Base-by-base conservation (phyloP, 345 rosid genomes). In the Theobroma cacao region DNA sequence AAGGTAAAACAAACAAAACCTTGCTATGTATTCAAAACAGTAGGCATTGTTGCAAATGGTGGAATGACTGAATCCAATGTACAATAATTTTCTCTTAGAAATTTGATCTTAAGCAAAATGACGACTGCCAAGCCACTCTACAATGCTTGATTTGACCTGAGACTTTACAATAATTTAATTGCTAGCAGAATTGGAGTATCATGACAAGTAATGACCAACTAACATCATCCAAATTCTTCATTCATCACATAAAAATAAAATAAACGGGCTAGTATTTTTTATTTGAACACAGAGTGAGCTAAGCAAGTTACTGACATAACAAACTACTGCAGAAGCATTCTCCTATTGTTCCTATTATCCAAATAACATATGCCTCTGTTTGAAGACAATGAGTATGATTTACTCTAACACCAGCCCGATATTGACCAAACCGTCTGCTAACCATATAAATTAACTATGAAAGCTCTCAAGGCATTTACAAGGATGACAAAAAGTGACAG, bases 141-240 rank as follows among this genome's bases (percentile, higher is more conserved):
- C 18, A 28, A 60, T 28, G 36, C 64, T 28, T n/a, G 60, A 55
- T 55, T 60, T 15, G 0, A 60, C 1, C 18, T 13, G 13, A 55
- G 60, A 55, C 26, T 52, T 18, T 55, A 12, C 4, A 2, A 55
- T 7, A 2, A 5, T 13, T 67, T 41, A n/a, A 41, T 67, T 2
- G 53, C 34, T 13, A 67, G 34, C 34, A 67, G 33, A 24, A 67
- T 15, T 1, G 34, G 26, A n/a, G 4, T 12, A 65, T n/a, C 11
- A 38, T 40, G 4, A 22, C n/a, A 88, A 17, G 98, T 11, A 24
- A 67, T 26, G 53, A 67, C 20, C 22, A 36, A 33, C 45, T 47
- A n/a, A 22, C 24, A 67, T 47, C 75, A 71, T n/a, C 75, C 43
- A 71, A 48, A 50, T 50, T 50, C 45, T 50, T 33, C n/a, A 45